A percentile compares a stretch with the other conserved stretches of the same genome.
These are phyloP conservation scores for Ceratobasidium sp. DNA, from an alignment of 1,284 basidiomycete species.

Conservation along the genomic window DNA sequence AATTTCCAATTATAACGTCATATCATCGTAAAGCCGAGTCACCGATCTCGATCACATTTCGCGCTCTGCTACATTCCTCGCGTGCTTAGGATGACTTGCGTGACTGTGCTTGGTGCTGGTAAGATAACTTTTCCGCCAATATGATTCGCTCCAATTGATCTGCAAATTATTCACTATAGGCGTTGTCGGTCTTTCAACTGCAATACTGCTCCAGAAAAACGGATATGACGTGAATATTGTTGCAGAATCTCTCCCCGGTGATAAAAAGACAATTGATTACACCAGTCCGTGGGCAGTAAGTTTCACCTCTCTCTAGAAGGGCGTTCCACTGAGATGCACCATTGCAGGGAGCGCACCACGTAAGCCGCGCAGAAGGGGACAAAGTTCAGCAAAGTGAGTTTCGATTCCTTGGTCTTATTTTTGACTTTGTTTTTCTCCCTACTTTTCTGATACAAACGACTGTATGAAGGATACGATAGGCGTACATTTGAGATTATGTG, in stretches of 20 bases:
- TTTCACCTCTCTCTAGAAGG: conserved; percentile 47
- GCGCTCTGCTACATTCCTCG: too few species aligned
- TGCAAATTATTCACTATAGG: conserved; percentile 59
- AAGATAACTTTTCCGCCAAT: background rate
- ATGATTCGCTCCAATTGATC: background rate
- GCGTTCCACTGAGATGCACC: too few species aligned
- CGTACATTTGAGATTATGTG: conserved; percentile 82
- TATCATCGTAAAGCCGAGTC: too few species aligned
- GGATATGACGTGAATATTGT: conserved; percentile 73
- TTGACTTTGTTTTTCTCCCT: too few species aligned
- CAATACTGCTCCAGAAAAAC: conserved; percentile 71
- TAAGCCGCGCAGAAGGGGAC: conserved; percentile 64
- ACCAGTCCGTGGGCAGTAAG: conserved; percentile 84
- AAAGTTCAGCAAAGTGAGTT: conserved; percentile 61
- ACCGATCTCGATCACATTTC: too few species aligned
- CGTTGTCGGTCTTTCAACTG: conserved; percentile 79
- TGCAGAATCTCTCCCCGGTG: conserved; percentile 76
- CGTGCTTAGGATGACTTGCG: too few species aligned
- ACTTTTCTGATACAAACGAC: too few species aligned
- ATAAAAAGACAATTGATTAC: conserved; percentile 75
- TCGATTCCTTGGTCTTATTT: too few species aligned
- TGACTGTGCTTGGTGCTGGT: conserved; percentile 8
- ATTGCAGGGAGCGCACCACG: conserved; percentile 75
- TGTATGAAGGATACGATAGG: conserved; percentile 71
- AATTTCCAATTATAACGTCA: too few species aligned